Evolutionary conservation across 306 rosid genomes (phyloP).

Genomic region (Senna siamea): DNA sequence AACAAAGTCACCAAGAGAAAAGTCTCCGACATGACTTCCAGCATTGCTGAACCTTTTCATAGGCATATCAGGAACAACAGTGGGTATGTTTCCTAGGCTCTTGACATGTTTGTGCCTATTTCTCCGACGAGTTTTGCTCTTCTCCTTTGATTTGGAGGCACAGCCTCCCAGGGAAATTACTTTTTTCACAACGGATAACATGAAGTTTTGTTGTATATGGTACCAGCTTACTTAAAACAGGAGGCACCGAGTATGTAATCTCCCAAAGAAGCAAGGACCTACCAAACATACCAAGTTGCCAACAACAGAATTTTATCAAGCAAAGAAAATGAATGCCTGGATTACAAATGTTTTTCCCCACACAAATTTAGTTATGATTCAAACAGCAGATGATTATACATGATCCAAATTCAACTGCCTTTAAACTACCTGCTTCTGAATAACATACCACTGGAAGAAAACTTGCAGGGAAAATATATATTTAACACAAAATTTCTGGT

Average conservation of each 20-base stretch:
- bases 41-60: slow-evolving; percentile 52
- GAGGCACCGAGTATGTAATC: slow-evolving; percentile 17
- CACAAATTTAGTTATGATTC: neutral
- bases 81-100: slow-evolving; percentile 45
- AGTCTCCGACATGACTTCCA: slow-evolving; percentile 54
- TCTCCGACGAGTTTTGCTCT: slow-evolving; percentile 31
- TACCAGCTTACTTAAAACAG: neutral
- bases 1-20: slow-evolving; percentile 58
- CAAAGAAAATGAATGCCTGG: slow-evolving; percentile 16
- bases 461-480: neutral
- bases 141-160: slow-evolving; percentile 57
- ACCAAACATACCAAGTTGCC: slow-evolving; percentile 24
- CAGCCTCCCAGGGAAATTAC: slow-evolving; percentile 69
- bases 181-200: slow-evolving; percentile 45
- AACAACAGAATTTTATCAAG: slow-evolving; percentile 24
- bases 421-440: neutral
- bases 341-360: neutral
- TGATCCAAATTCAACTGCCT: neutral
- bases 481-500: neutral
- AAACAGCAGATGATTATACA: neutral
- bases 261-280: slow-evolving; percentile 32
- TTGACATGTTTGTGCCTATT: slow-evolving; percentile 44
- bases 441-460: neutral
- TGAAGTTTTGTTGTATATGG: neutral
- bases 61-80: slow-evolving; percentile 52